phyloP scores from a whole-genome alignment of 345 rosid species.

The Cardiospermum halicacabum region DNA sequence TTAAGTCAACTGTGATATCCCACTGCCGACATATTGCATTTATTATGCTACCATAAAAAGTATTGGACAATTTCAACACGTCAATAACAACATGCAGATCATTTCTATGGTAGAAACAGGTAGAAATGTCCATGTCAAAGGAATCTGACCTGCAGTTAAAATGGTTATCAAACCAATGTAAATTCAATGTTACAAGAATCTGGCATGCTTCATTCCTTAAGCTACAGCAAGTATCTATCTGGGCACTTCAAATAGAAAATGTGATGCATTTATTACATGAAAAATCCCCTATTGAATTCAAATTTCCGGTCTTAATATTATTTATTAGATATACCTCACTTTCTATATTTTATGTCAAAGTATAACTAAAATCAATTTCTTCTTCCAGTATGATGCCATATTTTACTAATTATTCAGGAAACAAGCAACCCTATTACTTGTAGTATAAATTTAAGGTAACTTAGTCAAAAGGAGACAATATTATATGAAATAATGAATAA shows the following conservation, averaged over 20 bases:
- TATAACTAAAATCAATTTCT: not conserved
- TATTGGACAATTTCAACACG: conserved; percentile 56
- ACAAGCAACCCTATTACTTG: not conserved
- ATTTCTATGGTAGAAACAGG: conserved; percentile 57
- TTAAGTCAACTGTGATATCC: conserved; percentile 40
- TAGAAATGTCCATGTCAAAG: conserved; percentile 34
- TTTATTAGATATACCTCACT: not conserved
- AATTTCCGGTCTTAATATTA: not conserved
- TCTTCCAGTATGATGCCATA: not conserved
- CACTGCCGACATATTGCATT: conserved; percentile 58
- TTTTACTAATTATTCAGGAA: not conserved
- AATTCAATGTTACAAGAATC: not conserved
- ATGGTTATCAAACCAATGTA: conserved; percentile 14
- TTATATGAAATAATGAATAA: not conserved
- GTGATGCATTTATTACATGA: not conserved
- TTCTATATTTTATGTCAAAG: not conserved
- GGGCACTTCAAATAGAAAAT: not conserved
- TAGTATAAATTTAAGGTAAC: not conserved
- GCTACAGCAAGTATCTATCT: not conserved
- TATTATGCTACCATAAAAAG: conserved; percentile 44
- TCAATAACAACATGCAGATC: conserved; percentile 57
- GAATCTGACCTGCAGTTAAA: conserved; percentile 72
- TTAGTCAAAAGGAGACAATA: not conserved
- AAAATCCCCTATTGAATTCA: not conserved
- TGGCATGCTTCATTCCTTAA: not conserved